phyloP scores from a whole-genome alignment of 1,139 yeast species.

The Pichia sp. region DNA sequence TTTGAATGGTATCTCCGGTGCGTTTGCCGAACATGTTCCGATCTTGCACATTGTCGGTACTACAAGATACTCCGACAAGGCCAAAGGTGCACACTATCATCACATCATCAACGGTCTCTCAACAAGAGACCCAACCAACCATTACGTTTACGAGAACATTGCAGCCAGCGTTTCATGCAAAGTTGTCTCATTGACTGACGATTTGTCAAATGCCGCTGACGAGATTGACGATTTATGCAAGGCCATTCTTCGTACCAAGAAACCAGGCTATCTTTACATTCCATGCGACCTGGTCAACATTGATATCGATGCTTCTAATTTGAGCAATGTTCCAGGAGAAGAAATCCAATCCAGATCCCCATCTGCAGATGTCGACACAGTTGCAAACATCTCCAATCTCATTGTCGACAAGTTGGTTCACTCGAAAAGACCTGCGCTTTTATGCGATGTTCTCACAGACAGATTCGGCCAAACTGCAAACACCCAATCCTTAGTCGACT shows the following conservation, averaged over 20 bases:
- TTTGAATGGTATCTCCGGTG: conserved; percentile 78
- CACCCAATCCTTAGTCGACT: conserved; percentile 46
- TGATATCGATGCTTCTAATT: conserved; percentile 37
- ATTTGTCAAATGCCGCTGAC: conserved; percentile 44
- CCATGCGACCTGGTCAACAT: conserved; percentile 67
- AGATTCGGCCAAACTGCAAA: conserved; percentile 47
- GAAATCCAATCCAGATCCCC: conserved; percentile 9
- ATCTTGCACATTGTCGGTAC: conserved; percentile 85
- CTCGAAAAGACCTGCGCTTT: conserved; percentile 56
- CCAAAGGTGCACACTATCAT: conserved; percentile 43
- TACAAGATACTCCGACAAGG: conserved; percentile 43
- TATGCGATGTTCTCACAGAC: conserved; percentile 65
- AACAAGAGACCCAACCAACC: conserved; percentile 48
- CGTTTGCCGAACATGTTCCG: conserved; percentile 82
- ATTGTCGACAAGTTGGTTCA: conserved; percentile 51
- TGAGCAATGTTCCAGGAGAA: conserved; percentile 20
- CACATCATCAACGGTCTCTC: conserved; percentile 62
- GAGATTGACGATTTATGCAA: conserved; percentile 65
- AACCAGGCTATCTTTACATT: conserved; percentile 78
- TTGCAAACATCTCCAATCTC: conserved; percentile 39
- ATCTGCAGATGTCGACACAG: background rate
- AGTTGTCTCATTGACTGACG: conserved; percentile 49
- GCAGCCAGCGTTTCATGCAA: conserved; percentile 59
- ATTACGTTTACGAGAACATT: conserved; percentile 60
- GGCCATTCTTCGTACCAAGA: conserved; percentile 52